These are phyloP conservation scores for Metarhizium guizhouense DNA, from an alignment of 2,329 filamentous ascomycete genomes.

Conservation along the genomic window DNA sequence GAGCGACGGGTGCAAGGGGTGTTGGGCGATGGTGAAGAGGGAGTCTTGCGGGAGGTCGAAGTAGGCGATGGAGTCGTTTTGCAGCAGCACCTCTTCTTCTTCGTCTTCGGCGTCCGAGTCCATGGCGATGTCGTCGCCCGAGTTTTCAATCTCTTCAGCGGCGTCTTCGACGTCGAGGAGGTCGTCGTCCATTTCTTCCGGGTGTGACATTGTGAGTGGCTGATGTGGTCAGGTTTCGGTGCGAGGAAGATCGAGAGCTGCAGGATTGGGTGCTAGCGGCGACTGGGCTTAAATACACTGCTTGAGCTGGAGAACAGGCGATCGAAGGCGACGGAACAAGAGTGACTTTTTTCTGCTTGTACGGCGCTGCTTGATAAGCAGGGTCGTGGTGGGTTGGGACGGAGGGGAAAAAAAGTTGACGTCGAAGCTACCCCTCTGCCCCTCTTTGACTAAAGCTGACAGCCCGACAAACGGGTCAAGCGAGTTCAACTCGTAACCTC, in stretches of 20 bases:
- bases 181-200: slow-evolving; percentile 40
- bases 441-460: neutral
- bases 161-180: slow-evolving; percentile 68
- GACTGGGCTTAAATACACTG: neutral
- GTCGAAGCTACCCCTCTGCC: neutral
- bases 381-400: neutral
- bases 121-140: slow-evolving; percentile 68
- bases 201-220: slow-evolving; percentile 11
- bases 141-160: slow-evolving; percentile 58
- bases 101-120: slow-evolving; percentile 62
- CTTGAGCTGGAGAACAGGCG: neutral
- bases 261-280: neutral
- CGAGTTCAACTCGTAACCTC: too few relatives aligned
- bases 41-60: slow-evolving; percentile 87
- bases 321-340: neutral
- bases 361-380: slow-evolving; percentile 10
- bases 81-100: slow-evolving; percentile 65
- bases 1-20: slow-evolving; percentile 68
- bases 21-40: slow-evolving; percentile 90
- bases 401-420: neutral
- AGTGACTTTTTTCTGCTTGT: slow-evolving; percentile 2
- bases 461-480: neutral
- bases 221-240: slow-evolving; percentile 8
- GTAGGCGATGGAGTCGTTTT: slow-evolving; percentile 90
- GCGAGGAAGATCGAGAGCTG: neutral